Evolutionary conservation across 768 basidiomycete species (phyloP).

Genomic region (Lentinula detonsa): DNA sequence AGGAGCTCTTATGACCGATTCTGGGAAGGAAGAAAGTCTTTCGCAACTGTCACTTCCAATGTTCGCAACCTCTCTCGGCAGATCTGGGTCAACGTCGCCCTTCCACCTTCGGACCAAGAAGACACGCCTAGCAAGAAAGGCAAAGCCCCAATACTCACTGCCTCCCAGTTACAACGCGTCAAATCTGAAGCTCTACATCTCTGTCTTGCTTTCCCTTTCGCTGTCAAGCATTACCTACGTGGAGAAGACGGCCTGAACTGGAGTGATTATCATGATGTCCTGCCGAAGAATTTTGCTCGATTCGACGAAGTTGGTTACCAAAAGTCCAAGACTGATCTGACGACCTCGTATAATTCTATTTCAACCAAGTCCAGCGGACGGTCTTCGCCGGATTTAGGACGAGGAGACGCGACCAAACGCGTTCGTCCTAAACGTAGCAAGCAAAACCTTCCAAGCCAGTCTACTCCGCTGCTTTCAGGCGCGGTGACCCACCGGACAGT

Average conservation of each 20-base stretch:
- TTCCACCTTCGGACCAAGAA: conserved; percentile 48
- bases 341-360: conserved; percentile 30
- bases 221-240: conserved; percentile 81
- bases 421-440: conserved; percentile 70
- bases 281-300: conserved; percentile 56
- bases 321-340: conserved; percentile 22
- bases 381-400: conserved; percentile 19
- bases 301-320: conserved; percentile 38
- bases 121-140: conserved; percentile 36
- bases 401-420: conserved; percentile 56
- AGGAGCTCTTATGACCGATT: conserved; percentile 85
- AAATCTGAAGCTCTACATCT: conserved; percentile 72
- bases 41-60: conserved; percentile 64
- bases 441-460: conserved; percentile 36
- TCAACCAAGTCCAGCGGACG: conserved; percentile 25
- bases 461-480: conserved; percentile 59
- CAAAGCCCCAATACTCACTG: conserved; percentile 44
- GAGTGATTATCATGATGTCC: conserved; percentile 58
- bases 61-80: conserved; percentile 73
- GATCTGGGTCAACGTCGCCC: conserved; percentile 74
- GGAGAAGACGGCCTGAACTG: conserved; percentile 74
- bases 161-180: conserved; percentile 47
- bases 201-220: conserved; percentile 63
- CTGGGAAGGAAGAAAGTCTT: conserved; percentile 86
- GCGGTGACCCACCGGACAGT: conserved; percentile 40